Evolutionary conservation across 306 rosid genomes (phyloP).

Genomic region (Fagus crenata): DNA sequence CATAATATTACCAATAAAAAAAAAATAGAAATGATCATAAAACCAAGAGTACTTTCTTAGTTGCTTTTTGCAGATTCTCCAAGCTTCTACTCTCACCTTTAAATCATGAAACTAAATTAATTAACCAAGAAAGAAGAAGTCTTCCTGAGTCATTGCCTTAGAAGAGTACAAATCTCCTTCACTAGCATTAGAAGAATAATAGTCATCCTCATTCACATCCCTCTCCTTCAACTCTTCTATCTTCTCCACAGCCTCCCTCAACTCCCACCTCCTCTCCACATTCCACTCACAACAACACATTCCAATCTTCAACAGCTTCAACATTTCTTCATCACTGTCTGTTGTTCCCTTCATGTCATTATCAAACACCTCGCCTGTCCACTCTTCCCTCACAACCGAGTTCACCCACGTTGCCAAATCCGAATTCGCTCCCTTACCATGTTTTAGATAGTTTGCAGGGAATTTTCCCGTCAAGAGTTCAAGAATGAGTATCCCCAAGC

Average conservation of each 20-base stretch:
- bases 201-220: constrained; percentile 39
- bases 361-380: constrained; percentile 75
- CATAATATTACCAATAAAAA: no score
- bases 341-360: constrained; percentile 41
- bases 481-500: constrained; percentile 67
- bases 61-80: background rate
- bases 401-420: constrained; percentile 70
- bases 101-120: background rate
- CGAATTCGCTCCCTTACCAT: constrained; percentile 42
- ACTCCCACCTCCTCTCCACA: constrained; percentile 52
- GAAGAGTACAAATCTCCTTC: constrained; percentile 51
- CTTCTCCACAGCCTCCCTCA: constrained; percentile 58
- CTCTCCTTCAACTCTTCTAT: constrained; percentile 62
- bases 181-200: constrained; percentile 36
- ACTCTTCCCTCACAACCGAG: constrained; percentile 65
- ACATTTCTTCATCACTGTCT: constrained; percentile 58
- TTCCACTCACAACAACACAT: constrained; percentile 62
- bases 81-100: background rate
- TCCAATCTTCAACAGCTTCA: constrained; percentile 68
- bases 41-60: no score
- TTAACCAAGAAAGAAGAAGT: constrained; percentile 42
- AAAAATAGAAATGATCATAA: no score
- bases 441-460: constrained; percentile 58
- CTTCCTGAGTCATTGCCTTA: constrained; percentile 49
- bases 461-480: constrained; percentile 68